Conservation (phyloP, 2,329 filamentous ascomycete species). For the Colletotrichum paranaense region DNA sequence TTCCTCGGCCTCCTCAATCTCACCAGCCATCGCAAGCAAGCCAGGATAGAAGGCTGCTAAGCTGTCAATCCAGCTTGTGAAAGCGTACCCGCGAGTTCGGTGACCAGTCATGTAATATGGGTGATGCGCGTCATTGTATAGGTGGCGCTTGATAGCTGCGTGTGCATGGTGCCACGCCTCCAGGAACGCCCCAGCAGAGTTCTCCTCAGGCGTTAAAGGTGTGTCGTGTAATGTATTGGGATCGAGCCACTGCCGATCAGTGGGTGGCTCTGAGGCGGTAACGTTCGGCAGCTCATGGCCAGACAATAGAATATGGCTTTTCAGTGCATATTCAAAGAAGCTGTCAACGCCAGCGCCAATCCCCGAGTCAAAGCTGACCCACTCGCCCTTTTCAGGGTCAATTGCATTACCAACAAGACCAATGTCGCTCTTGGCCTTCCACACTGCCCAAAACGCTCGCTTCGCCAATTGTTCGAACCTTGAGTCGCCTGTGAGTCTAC, state of each 20-base stretch:
- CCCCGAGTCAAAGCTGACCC: conserved; percentile 90
- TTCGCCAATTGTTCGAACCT: conserved; percentile 94
- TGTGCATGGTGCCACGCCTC: conserved; percentile 88
- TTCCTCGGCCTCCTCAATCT: conserved; percentile 90
- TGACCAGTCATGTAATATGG: conserved; percentile 95
- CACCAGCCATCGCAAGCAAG: conserved; percentile 84
- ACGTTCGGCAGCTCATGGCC: conserved; percentile 72
- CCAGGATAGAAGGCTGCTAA: conserved; percentile 96
- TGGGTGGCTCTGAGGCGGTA: conserved; percentile 51
- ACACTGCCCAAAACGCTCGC: conserved; percentile 97
- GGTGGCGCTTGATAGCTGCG: conserved; percentile 86
- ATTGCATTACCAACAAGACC: conserved; percentile 92
- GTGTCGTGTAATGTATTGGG: conserved; percentile 69
- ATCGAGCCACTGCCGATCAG: conserved; percentile 62
- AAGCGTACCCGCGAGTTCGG: conserved; percentile 85
- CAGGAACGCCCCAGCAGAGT: conserved; percentile 83
- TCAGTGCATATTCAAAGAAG: conserved; percentile 98
- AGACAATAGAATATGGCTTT: conserved; percentile 91
- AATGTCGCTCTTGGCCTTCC: conserved; percentile 85
- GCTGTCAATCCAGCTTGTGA: conserved; percentile 96
- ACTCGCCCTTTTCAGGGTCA: conserved; percentile 89
- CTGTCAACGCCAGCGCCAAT: conserved; percentile 97
- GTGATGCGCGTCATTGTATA: conserved; percentile 88
- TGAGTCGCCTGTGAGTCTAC: conserved; percentile 84
- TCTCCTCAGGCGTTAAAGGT: conserved; percentile 71